These are phyloP conservation scores for Lactarius evosmus DNA, from an alignment of 768 basidiomycete genomes.

Conservation along the genomic window DNA sequence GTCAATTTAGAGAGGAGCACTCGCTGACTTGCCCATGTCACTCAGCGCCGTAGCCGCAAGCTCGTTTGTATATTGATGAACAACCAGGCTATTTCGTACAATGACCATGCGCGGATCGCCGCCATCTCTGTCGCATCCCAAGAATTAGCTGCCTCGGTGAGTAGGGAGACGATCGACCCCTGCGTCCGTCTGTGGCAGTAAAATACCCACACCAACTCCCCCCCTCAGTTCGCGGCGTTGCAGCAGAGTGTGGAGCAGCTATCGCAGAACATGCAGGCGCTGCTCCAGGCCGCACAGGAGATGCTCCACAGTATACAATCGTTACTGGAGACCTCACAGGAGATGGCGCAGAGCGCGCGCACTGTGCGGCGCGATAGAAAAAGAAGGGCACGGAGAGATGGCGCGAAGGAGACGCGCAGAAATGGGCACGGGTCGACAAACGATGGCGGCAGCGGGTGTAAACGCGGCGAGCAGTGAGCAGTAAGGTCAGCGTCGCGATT, in stretches of 20 bases:
- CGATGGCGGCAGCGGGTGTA: not conserved
- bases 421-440: not conserved
- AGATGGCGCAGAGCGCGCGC: not conserved
- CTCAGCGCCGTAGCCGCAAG: not conserved
- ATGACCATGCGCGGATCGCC: not conserved
- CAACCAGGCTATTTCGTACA: slow-evolving; percentile 9
- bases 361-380: not conserved
- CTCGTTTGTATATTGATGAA: not conserved
- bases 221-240: slow-evolving; percentile 24
- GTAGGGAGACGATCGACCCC: not conserved
- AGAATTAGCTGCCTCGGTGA: slow-evolving; percentile 12
- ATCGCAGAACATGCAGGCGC: slow-evolving; percentile 12
- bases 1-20: not conserved
- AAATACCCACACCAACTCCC: not conserved
- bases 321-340: slow-evolving; percentile 5
- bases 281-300: slow-evolving; percentile 9
- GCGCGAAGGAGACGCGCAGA: not conserved
- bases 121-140: not conserved
- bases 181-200: not conserved
- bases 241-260: slow-evolving; percentile 23
- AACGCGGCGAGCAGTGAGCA: not conserved
- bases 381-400: slow-evolving; percentile 1
- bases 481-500: not conserved
- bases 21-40: not conserved
- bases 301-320: slow-evolving; percentile 14